phyloP scores from a whole-genome alignment of 441 rosid genomes.

The Cnidoscolus chayamansa region DNA sequence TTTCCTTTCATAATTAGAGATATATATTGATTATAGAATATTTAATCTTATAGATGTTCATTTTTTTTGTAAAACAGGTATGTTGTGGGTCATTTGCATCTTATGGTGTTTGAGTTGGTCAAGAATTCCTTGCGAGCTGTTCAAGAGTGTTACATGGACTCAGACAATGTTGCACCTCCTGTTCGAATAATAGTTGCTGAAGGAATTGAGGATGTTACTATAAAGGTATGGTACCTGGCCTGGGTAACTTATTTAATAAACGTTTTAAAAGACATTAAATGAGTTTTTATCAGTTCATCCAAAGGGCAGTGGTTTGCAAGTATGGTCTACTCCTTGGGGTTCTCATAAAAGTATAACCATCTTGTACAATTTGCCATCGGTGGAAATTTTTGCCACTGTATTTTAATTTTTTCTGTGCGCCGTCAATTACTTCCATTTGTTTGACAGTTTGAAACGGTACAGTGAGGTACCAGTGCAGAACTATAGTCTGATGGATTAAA shows the following conservation, averaged over 20 bases:
- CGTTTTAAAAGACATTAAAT: neutral
- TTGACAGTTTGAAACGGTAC: slow-evolving; percentile 3
- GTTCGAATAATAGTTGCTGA: slow-evolving; percentile 83
- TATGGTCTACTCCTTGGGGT: neutral
- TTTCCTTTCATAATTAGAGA: neutral
- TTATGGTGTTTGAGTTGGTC: slow-evolving; percentile 93
- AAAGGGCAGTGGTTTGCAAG: neutral
- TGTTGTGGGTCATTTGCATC: slow-evolving; percentile 88
- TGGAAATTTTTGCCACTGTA: neutral
- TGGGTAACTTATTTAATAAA: neutral
- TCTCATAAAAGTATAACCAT: slow-evolving; percentile 51
- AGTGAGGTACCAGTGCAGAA: neutral
- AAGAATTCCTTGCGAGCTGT: slow-evolving; percentile 96
- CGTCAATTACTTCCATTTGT: neutral
- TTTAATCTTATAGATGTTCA: slow-evolving; percentile 9
- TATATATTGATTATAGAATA: slow-evolving; percentile 8
- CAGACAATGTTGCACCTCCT: slow-evolving; percentile 74
- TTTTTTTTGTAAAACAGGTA: slow-evolving; percentile 45
- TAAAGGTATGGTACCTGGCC: slow-evolving; percentile 48
- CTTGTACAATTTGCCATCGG: neutral
- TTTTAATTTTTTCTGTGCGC: neutral
- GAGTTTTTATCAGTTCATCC: neutral
- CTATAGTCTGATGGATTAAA: neutral
- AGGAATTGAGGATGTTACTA: slow-evolving; percentile 91
- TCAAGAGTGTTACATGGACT: slow-evolving; percentile 76